phyloP scores from a whole-genome alignment of 768 basidiomycete species.

The Pisolithus sp. region DNA sequence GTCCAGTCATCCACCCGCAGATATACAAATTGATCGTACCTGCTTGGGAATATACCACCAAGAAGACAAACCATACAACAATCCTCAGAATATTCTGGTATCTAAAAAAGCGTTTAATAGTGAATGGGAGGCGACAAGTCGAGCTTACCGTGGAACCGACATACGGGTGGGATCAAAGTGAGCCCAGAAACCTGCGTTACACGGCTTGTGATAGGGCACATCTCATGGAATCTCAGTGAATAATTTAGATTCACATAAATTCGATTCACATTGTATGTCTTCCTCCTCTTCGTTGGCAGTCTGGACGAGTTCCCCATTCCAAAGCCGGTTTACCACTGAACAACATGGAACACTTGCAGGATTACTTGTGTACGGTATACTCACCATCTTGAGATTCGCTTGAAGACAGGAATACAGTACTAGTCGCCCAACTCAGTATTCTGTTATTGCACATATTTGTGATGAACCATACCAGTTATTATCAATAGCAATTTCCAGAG shows the following conservation, averaged over 20 bases:
- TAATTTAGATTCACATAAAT: not conserved
- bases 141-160: conserved; percentile 62
- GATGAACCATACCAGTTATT: conserved; percentile 59
- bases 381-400: conserved; percentile 77
- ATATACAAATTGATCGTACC: conserved; percentile 37
- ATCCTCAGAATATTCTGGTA: conserved; percentile 86
- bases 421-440: conserved; percentile 20
- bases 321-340: conserved; percentile 72
- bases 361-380: conserved; percentile 6
- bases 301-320: conserved; percentile 81
- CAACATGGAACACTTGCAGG: conserved; percentile 2
- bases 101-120: conserved; percentile 26
- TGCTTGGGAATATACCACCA: conserved; percentile 77
- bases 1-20: not conserved
- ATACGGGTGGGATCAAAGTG: conserved; percentile 74
- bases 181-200: conserved; percentile 51
- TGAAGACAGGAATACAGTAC: conserved; percentile 80
- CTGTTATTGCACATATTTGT: not conserved
- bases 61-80: conserved; percentile 69
- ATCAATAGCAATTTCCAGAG: conserved; percentile 89
- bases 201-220: conserved; percentile 55
- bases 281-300: conserved; percentile 63
- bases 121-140: not conserved
- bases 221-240: conserved; percentile 37
- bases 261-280: conserved; percentile 66